These are phyloP conservation scores for Pelargonium citronellum DNA, from an alignment of 441 rosid species.

Conservation along the genomic window DNA sequence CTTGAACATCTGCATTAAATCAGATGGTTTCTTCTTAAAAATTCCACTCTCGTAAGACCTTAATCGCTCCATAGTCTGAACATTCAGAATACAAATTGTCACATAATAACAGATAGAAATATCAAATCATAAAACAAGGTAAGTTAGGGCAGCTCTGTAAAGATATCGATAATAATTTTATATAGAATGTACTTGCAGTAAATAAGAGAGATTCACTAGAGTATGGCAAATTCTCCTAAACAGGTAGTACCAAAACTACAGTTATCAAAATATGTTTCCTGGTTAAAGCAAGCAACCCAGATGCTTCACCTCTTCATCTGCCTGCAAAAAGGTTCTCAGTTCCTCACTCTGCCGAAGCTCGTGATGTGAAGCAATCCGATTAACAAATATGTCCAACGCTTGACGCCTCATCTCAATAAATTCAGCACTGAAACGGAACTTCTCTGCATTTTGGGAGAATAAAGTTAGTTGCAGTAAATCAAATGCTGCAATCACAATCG, in stretches of 20 bases:
- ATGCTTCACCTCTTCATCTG: conserved; percentile 80
- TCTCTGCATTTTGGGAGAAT: conserved; percentile 51
- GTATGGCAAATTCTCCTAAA: background rate
- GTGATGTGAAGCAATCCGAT: conserved; percentile 78
- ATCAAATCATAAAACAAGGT: background rate
- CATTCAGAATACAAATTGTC: conserved; percentile 7
- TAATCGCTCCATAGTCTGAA: conserved; percentile 94
- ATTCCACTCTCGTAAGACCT: conserved; percentile 75
- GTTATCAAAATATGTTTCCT: background rate
- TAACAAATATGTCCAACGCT: conserved; percentile 79
- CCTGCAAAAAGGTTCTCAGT: conserved; percentile 92
- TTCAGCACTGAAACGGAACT: conserved; percentile 94
- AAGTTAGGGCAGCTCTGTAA: background rate
- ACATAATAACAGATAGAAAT: background rate
- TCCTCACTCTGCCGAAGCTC: conserved; percentile 94
- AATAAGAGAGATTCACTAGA: background rate
- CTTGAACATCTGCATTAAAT: conserved; percentile 92
- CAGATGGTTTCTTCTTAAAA: conserved; percentile 81
- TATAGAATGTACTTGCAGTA: background rate
- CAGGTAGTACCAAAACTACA: background rate
- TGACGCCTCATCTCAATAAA: conserved; percentile 97
- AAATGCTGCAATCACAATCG: background rate
- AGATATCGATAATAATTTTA: background rate
- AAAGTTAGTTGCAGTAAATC: conserved; percentile 11
- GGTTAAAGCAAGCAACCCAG: background rate